Conservation (phyloP, 1,139 yeast genomes). For the Pichia sp. region DNA sequence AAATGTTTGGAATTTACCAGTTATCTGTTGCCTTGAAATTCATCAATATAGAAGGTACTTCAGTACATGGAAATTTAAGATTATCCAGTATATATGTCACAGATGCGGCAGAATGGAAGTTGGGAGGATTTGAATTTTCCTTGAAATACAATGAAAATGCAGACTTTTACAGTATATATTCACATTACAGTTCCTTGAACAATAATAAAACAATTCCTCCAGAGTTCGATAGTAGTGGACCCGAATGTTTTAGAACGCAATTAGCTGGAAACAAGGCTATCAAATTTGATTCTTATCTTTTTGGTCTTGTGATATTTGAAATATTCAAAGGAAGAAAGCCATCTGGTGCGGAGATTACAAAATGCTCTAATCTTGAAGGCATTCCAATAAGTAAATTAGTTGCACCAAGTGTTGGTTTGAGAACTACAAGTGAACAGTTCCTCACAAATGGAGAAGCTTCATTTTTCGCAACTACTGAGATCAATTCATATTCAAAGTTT, state of each 20-base stretch:
- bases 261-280: slow-evolving; percentile 26
- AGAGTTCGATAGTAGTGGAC: slow-evolving; percentile 22
- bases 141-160: slow-evolving; percentile 37
- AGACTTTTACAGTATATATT: slow-evolving; percentile 4
- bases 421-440: slow-evolving; percentile 47
- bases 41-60: slow-evolving; percentile 55
- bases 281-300: slow-evolving; percentile 56
- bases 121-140: slow-evolving; percentile 76
- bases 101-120: slow-evolving; percentile 71
- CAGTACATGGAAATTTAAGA: slow-evolving; percentile 60
- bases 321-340: slow-evolving; percentile 34
- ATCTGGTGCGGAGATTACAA: slow-evolving; percentile 9
- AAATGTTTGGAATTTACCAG: slow-evolving; percentile 44
- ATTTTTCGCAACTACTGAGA: slow-evolving; percentile 38
- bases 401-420: slow-evolving; percentile 30
- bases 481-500: slow-evolving; percentile 42
- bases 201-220: slow-evolving; percentile 19
- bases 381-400: slow-evolving; percentile 31
- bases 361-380: slow-evolving; percentile 9
- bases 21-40: slow-evolving; percentile 51
- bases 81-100: slow-evolving; percentile 56
- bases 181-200: slow-evolving; percentile 3
- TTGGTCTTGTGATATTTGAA: slow-evolving; percentile 50
- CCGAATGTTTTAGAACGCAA: slow-evolving; percentile 12
- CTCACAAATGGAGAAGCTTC: slow-evolving; percentile 36